phyloP scores from a whole-genome alignment of 495 filamentous ascomycete genomes.

The Cercophora newfieldiana region DNA sequence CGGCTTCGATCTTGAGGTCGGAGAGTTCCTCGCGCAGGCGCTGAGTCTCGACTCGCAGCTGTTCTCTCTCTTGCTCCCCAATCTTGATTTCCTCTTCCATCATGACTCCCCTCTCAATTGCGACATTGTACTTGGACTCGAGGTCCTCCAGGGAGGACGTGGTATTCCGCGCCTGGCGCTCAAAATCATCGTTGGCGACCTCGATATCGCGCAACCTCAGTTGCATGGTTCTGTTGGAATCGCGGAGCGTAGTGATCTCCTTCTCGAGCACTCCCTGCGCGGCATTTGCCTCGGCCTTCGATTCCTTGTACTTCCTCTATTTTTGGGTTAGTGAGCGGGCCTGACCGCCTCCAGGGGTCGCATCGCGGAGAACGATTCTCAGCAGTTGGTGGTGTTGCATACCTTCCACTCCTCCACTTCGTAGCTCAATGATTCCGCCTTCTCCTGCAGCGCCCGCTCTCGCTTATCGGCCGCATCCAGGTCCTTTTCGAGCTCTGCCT shows the following conservation, averaged over 20 bases:
- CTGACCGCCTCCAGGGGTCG: constrained; percentile 11
- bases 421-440: constrained; percentile 77
- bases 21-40: constrained; percentile 84
- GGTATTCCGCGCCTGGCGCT: constrained; percentile 90
- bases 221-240: constrained; percentile 76
- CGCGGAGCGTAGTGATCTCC: constrained; percentile 88
- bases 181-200: constrained; percentile 97
- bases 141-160: constrained; percentile 94
- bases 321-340: constrained; percentile 21
- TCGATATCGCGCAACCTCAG: constrained; percentile 89
- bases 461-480: constrained; percentile 93
- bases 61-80: constrained; percentile 88
- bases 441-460: constrained; percentile 80
- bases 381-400: constrained; percentile 30
- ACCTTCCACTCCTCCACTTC: constrained; percentile 99
- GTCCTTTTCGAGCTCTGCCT: constrained; percentile 94
- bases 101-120: constrained; percentile 88
- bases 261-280: constrained; percentile 90
- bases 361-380: not conserved
- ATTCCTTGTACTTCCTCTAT: constrained; percentile 94
- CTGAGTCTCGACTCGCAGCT: constrained; percentile 83
- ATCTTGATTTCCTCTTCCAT: constrained; percentile 90
- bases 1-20: constrained; percentile 90
- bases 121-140: constrained; percentile 93
- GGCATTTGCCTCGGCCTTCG: constrained; percentile 78